Conservation (phyloP, 2,329 filamentous ascomycete genomes). For the Emericellopsis cladophorae region DNA sequence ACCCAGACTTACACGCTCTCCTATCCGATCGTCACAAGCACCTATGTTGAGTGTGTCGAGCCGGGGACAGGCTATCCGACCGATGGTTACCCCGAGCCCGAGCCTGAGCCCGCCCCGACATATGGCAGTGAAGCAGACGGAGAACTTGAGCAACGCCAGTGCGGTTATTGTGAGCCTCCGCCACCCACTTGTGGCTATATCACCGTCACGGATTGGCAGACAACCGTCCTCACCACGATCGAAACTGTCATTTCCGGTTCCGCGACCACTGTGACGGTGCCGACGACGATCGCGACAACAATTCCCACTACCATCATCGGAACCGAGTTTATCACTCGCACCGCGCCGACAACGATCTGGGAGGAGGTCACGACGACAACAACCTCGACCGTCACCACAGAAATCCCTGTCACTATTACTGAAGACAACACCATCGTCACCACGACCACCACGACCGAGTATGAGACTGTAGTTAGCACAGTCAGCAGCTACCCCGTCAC, state of each 20-base stretch:
- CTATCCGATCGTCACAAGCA: too few species aligned
- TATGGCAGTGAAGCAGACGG: neutral
- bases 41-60: too few species aligned
- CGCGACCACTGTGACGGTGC: conserved; percentile 1
- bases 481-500: neutral
- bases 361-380: conserved; percentile 2
- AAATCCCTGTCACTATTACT: neutral
- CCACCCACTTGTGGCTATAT: neutral
- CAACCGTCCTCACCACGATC: conserved; percentile 2
- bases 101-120: neutral
- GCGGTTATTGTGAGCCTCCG: neutral
- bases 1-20: too few species aligned
- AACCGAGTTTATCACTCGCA: conserved; percentile 1
- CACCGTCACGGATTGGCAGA: conserved; percentile 5
- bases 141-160: neutral
- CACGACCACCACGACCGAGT: neutral
- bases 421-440: conserved; percentile 3
- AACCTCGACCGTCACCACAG: neutral
- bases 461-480: conserved; percentile 3
- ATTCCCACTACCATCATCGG: conserved; percentile 3
- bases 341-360: conserved; percentile 2
- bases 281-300: conserved; percentile 1
- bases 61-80: too few species aligned
- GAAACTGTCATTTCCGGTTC: conserved; percentile 5
- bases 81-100: too few species aligned